phyloP scores from a whole-genome alignment of 1,139 yeast genomes.

The Debaryomyces singareniensis region DNA sequence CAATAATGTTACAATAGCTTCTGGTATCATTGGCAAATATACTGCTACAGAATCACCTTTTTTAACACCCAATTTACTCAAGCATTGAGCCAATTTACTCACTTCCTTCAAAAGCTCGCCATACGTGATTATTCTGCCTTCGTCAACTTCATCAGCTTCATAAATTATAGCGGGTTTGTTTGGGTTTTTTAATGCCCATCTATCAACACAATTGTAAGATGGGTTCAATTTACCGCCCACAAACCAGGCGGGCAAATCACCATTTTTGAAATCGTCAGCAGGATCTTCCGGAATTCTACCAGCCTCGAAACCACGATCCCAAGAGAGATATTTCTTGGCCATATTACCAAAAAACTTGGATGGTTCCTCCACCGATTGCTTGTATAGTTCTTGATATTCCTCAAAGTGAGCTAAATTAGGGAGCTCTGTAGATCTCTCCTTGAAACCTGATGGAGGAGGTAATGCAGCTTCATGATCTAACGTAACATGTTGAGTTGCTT shows the following conservation, averaged over 20 bases:
- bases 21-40: constrained; percentile 83
- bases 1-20: constrained; percentile 64
- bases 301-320: constrained; percentile 58
- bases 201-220: constrained; percentile 70
- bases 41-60: constrained; percentile 86
- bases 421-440: constrained; percentile 40
- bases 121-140: constrained; percentile 59
- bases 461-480: constrained; percentile 39
- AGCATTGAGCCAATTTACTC: constrained; percentile 63
- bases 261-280: constrained; percentile 50
- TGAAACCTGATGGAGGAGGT: constrained; percentile 54
- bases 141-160: constrained; percentile 72
- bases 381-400: constrained; percentile 54
- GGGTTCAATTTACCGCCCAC: constrained; percentile 74
- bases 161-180: constrained; percentile 70
- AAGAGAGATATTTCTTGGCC: constrained; percentile 51
- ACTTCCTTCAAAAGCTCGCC: constrained; percentile 68
- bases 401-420: constrained; percentile 48
- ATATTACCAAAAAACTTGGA: constrained; percentile 55
- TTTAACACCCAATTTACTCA: constrained; percentile 59
- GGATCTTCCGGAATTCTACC: constrained; percentile 50
- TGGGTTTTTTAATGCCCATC: constrained; percentile 71
- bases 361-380: constrained; percentile 66
- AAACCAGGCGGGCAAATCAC: constrained; percentile 75
- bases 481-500: constrained; percentile 17